A percentile compares a stretch with the other conserved stretches of the same genome.
These are phyloP conservation scores for Lentinula aciculospora DNA, from an alignment of 768 basidiomycete genomes.

Conservation along the genomic window DNA sequence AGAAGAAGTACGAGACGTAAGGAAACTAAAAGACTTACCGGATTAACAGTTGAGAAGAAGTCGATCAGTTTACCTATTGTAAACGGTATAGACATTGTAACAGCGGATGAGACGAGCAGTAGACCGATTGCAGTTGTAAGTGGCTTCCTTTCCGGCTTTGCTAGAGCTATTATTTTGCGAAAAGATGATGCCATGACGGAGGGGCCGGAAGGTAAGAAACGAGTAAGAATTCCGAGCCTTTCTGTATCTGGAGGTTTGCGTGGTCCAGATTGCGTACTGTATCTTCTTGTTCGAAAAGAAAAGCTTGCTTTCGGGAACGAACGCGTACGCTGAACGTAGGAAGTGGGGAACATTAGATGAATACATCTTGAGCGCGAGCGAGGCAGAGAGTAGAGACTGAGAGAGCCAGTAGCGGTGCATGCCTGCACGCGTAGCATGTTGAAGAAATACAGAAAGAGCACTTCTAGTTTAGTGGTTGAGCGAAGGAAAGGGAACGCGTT, in stretches of 20 bases:
- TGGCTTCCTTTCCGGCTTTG: conserved; percentile 76
- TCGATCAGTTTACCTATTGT: conserved; percentile 94
- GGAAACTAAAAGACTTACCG: conserved; percentile 41
- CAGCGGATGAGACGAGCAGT: conserved; percentile 80
- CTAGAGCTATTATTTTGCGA: conserved; percentile 70
- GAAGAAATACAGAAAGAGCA: not conserved
- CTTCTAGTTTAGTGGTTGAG: no score
- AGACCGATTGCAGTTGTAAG: conserved; percentile 72
- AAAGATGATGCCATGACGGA: conserved; percentile 55
- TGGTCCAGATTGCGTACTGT: not conserved
- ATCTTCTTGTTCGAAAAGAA: not conserved
- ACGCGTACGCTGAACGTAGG: not conserved
- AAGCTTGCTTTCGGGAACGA: not conserved
- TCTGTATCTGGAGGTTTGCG: not conserved
- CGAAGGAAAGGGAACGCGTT: not conserved
- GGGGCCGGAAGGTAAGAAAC: conserved; percentile 23
- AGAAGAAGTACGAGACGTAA: not conserved
- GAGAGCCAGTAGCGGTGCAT: not conserved
- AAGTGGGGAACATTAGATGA: not conserved
- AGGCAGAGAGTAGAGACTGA: not conserved
- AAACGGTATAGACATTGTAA: conserved; percentile 90
- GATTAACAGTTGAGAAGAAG: conserved; percentile 71
- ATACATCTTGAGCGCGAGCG: not conserved
- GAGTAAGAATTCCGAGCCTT: conserved; percentile 15
- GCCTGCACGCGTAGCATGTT: not conserved